Percentiles rank a stretch among this genome's conserved stretches.
phyloP scores from a whole-genome alignment of 306 rosid species.

The Prunus campanulata region DNA sequence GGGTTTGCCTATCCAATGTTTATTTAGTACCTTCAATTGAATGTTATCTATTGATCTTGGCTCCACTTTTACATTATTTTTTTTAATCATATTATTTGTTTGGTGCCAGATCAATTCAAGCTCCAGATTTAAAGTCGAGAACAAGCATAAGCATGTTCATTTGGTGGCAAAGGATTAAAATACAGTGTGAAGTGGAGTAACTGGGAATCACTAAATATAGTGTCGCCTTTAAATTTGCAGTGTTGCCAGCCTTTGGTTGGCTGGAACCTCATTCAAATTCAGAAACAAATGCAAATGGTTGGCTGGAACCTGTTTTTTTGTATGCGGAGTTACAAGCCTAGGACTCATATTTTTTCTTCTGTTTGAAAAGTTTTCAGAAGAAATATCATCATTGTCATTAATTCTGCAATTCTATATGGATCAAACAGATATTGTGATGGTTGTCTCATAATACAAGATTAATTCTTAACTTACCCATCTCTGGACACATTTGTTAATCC shows the following conservation, averaged over 20 bases:
- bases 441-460: background rate
- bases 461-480: background rate
- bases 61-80: background rate
- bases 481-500: too few relatives aligned
- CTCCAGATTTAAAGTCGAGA: conserved; percentile 64
- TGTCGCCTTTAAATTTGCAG: conserved; percentile 1
- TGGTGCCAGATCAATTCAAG: conserved; percentile 72
- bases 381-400: background rate
- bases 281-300: conserved; percentile 1
- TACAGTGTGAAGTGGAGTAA: background rate
- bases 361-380: background rate
- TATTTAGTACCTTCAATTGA: background rate
- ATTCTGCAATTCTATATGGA: background rate
- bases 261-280: background rate
- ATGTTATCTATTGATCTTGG: background rate
- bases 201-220: background rate
- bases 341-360: background rate
- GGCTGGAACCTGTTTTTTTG: background rate
- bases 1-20: conserved; percentile 41
- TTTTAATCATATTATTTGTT: conserved; percentile 9
- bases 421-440: background rate
- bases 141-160: conserved; percentile 48
- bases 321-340: background rate
- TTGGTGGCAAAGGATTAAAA: conserved; percentile 54
- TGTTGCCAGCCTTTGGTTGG: conserved; percentile 16